Base-by-base conservation (phyloP, 768 basidiomycete genomes). In the Russula sp. region DNA sequence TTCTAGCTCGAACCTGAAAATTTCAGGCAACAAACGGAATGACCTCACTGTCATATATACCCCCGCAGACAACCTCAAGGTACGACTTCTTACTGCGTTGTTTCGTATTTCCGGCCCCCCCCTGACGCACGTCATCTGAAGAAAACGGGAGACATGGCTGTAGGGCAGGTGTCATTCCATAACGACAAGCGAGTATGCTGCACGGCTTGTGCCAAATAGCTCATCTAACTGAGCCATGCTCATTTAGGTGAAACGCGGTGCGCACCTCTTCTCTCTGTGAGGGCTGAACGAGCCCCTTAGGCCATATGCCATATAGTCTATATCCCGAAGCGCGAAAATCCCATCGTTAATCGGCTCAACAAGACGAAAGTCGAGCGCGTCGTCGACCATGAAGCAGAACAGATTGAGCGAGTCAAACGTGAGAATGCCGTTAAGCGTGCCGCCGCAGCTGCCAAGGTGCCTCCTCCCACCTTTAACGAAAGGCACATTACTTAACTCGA, bases 61-160 rank as follows among this genome's bases (percentile, higher is more conserved):
- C 0, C 95, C 94, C 0, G 90, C 84, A 11, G 82, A 86, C 62
- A 99, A 98, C 71, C 78, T 99, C 60, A 94, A 96, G 84, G 93
- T 93, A 53, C 16, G 75, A 7, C 8, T 8, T 16, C 11, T 18
- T 3, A 7, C 22, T 2, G 20, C 25, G 5, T 32, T 43, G 25
- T 20, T 25, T 7, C 49, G 20, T 20, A n/a, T 39, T 4, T 35
- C n/a, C 22, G 39, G 20, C 16, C 14, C 11, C 22, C 7, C 48
- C 16, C 18, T 43, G 25, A 32, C 32, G 5, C 22, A 36, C 35
- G 1, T 52, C 51, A 2, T 20, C 48, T 16, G 10, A 69, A 95
- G 91, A 99, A 99, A 92, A 87, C 90, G 7, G 96, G 96, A 3
- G 93, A 96, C 70, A 98, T 97, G 93, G 94, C 92, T 3, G 87